A percentile compares a stretch with the other conserved stretches of the same genome.
Evolutionary conservation across 306 rosid species (phyloP).

Genomic region (Potentilla sterilis): DNA sequence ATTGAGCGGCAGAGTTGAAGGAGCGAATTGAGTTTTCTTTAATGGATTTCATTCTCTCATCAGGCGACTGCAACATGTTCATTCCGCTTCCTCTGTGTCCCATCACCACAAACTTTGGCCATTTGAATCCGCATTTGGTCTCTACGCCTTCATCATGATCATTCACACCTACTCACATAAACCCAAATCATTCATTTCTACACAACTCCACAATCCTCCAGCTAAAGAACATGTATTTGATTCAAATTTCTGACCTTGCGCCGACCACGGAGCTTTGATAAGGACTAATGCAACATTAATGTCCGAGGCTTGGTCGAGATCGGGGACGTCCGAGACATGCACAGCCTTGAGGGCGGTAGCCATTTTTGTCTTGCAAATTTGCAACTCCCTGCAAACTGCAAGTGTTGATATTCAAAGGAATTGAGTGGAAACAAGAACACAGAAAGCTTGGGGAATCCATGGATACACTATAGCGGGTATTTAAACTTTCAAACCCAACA

Average conservation of each 20-base stretch:
- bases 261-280: constrained; percentile 6
- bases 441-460: constrained; percentile 6
- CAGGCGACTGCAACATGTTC: constrained; percentile 64
- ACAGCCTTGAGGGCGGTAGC: constrained; percentile 51
- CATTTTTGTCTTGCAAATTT: constrained; percentile 17
- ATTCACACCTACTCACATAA: not conserved
- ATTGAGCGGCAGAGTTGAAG: constrained; percentile 55
- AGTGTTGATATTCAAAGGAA: not conserved
- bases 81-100: constrained; percentile 86
- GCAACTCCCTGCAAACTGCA: constrained; percentile 12
- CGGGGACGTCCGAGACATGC: constrained; percentile 52
- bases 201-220: not conserved
- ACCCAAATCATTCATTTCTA: not conserved
- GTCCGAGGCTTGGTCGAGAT: constrained; percentile 34
- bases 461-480: not conserved
- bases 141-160: not conserved
- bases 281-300: constrained; percentile 28
- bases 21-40: constrained; percentile 73
- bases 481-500: not conserved
- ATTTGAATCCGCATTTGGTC: constrained; percentile 13
- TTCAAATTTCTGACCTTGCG: constrained; percentile 12
- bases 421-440: not conserved
- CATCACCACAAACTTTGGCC: constrained; percentile 48
- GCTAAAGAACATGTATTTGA: not conserved
- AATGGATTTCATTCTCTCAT: constrained; percentile 52